Base-by-base conservation (phyloP, 768 basidiomycete genomes). In the Agaricus blazei region DNA sequence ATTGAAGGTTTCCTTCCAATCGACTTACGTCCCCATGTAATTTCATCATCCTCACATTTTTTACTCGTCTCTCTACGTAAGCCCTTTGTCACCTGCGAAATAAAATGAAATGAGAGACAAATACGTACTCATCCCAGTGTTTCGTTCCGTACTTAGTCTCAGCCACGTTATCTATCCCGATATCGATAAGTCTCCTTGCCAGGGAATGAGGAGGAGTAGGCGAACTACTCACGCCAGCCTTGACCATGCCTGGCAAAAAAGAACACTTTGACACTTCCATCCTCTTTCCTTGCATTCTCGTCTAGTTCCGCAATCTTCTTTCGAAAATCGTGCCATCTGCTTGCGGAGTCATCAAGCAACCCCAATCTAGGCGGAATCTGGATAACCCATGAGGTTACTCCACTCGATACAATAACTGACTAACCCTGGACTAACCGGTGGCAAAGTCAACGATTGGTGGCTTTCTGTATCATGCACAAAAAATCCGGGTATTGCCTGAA, bases 1-100 rank as follows among this genome's bases (percentile, higher is more conserved):
- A 8, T 6, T 1, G 36, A 29, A 47, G 15, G 8, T 12, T 34
- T 14, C 37, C 19, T 19, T 19, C 19, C 19, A 41, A 48, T 24
- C 36, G 15, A 80, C 86, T 59, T 62, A 87, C 86, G 88, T 26
- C 90, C 90, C 89, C 89, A 92, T 1, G 68, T 69, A 2, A 88
- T 68, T 50, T 86, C 77, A 14, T 72, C 84, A 58, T 92, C 85
- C 0, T 83, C 83, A 46, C 85, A 67, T 11, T 83, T 64, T 61
- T 76, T 83, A 4, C 85, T 76, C 81, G 81, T 88, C 60, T 84
- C 65, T 11, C 87, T 88, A 52, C n/a, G 15, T 29, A 26, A 3
- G 27, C 41, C 41, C 9, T 29, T n/a, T 15, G 2, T 51, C 19
- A 28, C 7, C 19, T 24, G 11, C 37, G 23, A 9, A 19, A 19